These are phyloP conservation scores for Sequoiadendron giganteum DNA, from an alignment of 75 land plant genomes.

Conservation along the genomic window DNA sequence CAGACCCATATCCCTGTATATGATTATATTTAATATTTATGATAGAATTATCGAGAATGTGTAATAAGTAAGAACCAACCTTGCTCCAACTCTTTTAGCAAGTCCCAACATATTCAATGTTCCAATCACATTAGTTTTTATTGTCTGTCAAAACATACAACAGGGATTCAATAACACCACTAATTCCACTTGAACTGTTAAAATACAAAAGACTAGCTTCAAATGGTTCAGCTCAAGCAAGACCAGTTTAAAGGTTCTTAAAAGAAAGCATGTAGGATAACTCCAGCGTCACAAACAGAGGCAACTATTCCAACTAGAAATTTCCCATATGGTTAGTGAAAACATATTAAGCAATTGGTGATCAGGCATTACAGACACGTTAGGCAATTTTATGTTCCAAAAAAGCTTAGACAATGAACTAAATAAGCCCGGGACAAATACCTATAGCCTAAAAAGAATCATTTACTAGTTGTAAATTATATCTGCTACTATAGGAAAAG, in stretches of 20 bases:
- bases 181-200: background rate
- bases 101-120: constrained; percentile 87
- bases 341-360: background rate
- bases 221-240: background rate
- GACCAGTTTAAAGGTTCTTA: background rate
- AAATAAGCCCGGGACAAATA: background rate
- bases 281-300: background rate
- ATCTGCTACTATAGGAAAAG: background rate
- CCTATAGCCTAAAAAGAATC: background rate
- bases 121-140: constrained; percentile 86
- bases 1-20: too few relatives aligned
- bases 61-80: constrained; percentile 28
- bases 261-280: background rate
- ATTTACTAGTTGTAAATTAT: background rate
- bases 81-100: constrained; percentile 84
- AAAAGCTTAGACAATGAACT: background rate
- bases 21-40: background rate
- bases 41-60: background rate
- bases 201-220: background rate
- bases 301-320: background rate
- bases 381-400: background rate
- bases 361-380: background rate
- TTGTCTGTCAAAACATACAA: constrained; percentile 41
- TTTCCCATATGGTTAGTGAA: background rate
- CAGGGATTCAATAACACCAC: background rate